Percentiles rank a stretch among this genome's conserved stretches.
Evolutionary conservation across 108 stramenopile genomes (phyloP).

Genomic region (Fragilaria crotonensis): DNA sequence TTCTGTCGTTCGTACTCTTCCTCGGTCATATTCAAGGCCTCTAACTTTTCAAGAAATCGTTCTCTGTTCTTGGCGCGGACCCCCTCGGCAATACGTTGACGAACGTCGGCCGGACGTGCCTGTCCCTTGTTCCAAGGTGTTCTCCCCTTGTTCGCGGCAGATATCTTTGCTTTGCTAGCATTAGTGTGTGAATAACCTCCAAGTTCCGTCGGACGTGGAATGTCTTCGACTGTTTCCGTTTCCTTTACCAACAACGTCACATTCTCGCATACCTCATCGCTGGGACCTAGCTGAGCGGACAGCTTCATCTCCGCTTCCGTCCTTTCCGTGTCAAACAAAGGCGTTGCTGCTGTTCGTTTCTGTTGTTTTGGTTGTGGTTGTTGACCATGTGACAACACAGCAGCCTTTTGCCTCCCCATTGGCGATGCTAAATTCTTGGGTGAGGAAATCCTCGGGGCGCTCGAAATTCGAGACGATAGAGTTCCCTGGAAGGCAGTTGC

Average conservation of each 20-base stretch:
- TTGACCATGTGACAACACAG: too few species aligned
- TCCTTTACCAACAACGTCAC: too few species aligned
- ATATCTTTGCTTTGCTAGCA: slow-evolving; percentile 71
- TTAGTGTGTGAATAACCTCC: slow-evolving; percentile 72
- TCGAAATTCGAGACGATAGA: too few species aligned
- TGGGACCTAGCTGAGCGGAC: slow-evolving; percentile 2
- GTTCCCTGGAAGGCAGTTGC: not conserved
- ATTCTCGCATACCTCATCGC: not conserved
- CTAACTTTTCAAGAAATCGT: slow-evolving; percentile 51
- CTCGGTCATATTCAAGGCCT: slow-evolving; percentile 63
- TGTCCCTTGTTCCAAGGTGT: slow-evolving; percentile 85
- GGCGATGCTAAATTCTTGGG: too few species aligned
- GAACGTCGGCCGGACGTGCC: slow-evolving; percentile 58
- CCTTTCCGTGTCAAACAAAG: not conserved
- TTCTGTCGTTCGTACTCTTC: slow-evolving; percentile 62
- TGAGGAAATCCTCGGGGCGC: too few species aligned
- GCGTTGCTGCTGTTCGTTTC: not conserved
- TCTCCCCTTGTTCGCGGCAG: slow-evolving; percentile 81
- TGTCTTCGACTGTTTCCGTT: slow-evolving; percentile 15
- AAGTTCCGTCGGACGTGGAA: slow-evolving; percentile 55
- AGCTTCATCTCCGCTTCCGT: not conserved
- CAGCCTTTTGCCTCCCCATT: too few species aligned
- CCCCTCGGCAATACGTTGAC: slow-evolving; percentile 62
- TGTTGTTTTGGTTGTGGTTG: too few species aligned
- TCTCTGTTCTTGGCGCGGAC: slow-evolving; percentile 64